These are phyloP conservation scores for Talaromyces liani DNA, from an alignment of 495 filamentous ascomycete species.

Conservation along the genomic window DNA sequence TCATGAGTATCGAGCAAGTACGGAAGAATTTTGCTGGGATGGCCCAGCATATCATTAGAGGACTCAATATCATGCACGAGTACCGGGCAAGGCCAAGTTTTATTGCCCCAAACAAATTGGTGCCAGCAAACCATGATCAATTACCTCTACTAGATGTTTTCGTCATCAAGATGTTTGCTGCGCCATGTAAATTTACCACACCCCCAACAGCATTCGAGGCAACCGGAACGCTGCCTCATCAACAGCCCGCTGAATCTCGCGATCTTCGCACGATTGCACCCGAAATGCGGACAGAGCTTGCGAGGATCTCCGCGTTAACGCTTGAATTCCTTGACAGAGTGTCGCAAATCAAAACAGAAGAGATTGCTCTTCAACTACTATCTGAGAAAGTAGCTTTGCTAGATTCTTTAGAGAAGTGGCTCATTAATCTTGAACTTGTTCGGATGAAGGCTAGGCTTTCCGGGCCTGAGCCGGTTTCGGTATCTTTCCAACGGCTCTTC, in stretches of 20 bases:
- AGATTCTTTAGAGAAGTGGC: slow-evolving; percentile 25
- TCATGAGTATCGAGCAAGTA: slow-evolving; percentile 13
- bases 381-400: slow-evolving; percentile 25
- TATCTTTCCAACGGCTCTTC: slow-evolving; percentile 28
- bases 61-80: slow-evolving; percentile 11
- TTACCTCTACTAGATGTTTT: slow-evolving; percentile 30
- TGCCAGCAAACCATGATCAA: slow-evolving; percentile 18
- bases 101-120: slow-evolving; percentile 16
- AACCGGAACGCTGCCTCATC: slow-evolving; percentile 15
- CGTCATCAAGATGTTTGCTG: slow-evolving; percentile 30
- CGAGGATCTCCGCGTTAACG: slow-evolving; percentile 22
- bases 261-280: slow-evolving; percentile 24
- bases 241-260: slow-evolving; percentile 16
- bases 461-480: slow-evolving; percentile 22
- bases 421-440: slow-evolving; percentile 22
- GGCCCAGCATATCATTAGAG: slow-evolving; percentile 11
- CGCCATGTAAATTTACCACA: slow-evolving; percentile 28
- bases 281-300: slow-evolving; percentile 26
- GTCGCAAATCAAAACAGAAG: slow-evolving; percentile 21
- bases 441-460: slow-evolving; percentile 13
- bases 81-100: slow-evolving; percentile 18
- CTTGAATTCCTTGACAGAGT: slow-evolving; percentile 27
- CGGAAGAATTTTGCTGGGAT: slow-evolving; percentile 8
- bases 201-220: slow-evolving; percentile 17
- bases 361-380: slow-evolving; percentile 22